Evolutionary conservation across 805 yeast genomes (phyloP).

Genomic region (Spathaspora passalidarum): DNA sequence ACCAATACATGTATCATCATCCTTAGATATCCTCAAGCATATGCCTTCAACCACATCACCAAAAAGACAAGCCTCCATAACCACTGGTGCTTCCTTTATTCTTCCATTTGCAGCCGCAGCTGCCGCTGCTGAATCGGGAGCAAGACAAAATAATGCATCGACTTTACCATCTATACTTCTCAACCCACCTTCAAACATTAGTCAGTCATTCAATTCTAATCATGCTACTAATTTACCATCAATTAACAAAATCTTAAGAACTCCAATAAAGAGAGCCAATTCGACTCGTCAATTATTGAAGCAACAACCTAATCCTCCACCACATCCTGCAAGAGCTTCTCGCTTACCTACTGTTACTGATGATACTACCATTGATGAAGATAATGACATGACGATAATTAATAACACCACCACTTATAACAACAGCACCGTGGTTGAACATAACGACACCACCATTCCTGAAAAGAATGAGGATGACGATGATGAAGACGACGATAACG

Average conservation of each 20-base stretch:
- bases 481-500: slow-evolving; percentile 16
- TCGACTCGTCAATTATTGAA: slow-evolving; percentile 4
- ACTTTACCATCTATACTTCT: slow-evolving; percentile 7
- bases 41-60: neutral
- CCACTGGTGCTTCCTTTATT: slow-evolving; percentile 4
- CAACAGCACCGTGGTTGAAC: slow-evolving; percentile 6
- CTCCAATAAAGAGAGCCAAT: slow-evolving; percentile 37
- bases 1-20: neutral
- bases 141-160: neutral
- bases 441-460: slow-evolving; percentile 9
- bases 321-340: slow-evolving; percentile 6
- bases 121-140: neutral
- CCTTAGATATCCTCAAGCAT: slow-evolving; percentile 4
- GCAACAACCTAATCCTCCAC: neutral
- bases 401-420: slow-evolving; percentile 11
- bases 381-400: slow-evolving; percentile 18
- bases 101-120: slow-evolving; percentile 7
- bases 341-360: slow-evolving; percentile 10
- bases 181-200: slow-evolving; percentile 5
- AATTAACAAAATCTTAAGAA: slow-evolving; percentile 41
- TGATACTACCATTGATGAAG: slow-evolving; percentile 24
- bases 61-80: neutral
- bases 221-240: slow-evolving; percentile 28
- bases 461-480: slow-evolving; percentile 12
- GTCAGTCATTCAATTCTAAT: slow-evolving; percentile 3